Evolutionary conservation across 805 yeast species (phyloP), one percentile per base, ranked within the genome.

Genomic region (Debaryomyces hansenii): DNA sequence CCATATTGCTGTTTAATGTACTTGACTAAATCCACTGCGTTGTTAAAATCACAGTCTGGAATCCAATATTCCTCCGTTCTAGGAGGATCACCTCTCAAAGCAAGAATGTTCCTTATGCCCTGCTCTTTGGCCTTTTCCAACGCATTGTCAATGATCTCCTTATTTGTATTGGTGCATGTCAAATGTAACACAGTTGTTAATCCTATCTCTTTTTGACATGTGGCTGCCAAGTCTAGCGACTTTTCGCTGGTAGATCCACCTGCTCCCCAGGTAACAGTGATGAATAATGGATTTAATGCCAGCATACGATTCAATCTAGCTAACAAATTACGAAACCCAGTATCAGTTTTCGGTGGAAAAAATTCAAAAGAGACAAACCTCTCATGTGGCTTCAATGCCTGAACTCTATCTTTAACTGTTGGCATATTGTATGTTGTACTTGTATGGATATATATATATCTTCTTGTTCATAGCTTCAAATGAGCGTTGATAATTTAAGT

Each of bases 251-350:
- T 90, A 4, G 96, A 83, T 2, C 99, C 99, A 35, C 98, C 98
- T 4, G 99, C 98, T 29, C 98, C 99, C 97, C 98, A 94, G 0
- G 99, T 94, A 11, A 94, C 86, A 3, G 96, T 89, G 45, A 92
- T 84, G 63, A 94, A 95, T 12, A 85, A 70, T 3, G 98, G 98
- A 46, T 90, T 91, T 51, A 94, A 69, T 3, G 86, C 85, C 52
- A 88, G 82, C 91, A 94, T 85, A 59, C 99, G 83, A 58, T 82
- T 82, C 68, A 94, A 80, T 66, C 99, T 85, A 24, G 91, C 90
- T 41, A 87, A 73, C 51, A 94, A 70, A 67, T 94, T 94, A 52
- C 86, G 78, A 63, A 87, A 78, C 55, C 98, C 99, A 59, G 82
- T 72, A 59, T 87, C 91, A 0, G 99, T 94, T 67, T 94, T 90